A percentile compares a stretch with the other conserved stretches of the same genome.
These are phyloP conservation scores for Tilletia indica DNA, from an alignment of 1,284 basidiomycete species.

Conservation along the genomic window DNA sequence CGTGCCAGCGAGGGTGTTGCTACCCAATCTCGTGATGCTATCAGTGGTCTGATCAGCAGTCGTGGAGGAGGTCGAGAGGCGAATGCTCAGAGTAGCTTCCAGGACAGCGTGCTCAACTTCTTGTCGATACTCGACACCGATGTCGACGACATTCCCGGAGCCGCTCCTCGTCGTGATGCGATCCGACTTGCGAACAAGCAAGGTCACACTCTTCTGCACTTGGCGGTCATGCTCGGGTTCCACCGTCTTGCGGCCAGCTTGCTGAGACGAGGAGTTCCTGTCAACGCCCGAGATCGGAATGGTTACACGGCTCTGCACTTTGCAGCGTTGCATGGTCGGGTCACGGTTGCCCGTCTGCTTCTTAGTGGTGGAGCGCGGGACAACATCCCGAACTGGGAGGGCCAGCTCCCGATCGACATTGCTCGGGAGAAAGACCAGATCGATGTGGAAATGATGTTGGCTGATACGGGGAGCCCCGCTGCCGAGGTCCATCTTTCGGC, in stretches of 20 bases:
- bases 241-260: conserved; percentile 71
- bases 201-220: conserved; percentile 67
- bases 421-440: conserved; percentile 64
- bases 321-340: conserved; percentile 70
- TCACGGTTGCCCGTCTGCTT: conserved; percentile 69
- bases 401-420: conserved; percentile 77
- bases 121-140: conserved; percentile 67
- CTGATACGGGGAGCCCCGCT: conserved; percentile 30
- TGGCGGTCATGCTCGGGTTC: conserved; percentile 80
- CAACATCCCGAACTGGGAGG: conserved; percentile 72
- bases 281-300: conserved; percentile 82
- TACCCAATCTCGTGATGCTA: not conserved
- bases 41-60: conserved; percentile 4
- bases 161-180: conserved; percentile 37
- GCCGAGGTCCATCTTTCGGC: conserved; percentile 7
- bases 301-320: conserved; percentile 89
- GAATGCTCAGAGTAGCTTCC: conserved; percentile 59
- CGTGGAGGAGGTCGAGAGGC: not conserved
- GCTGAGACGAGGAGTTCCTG: conserved; percentile 69
- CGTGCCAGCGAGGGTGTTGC: not conserved
- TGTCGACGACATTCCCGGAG: conserved; percentile 18
- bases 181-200: conserved; percentile 58
- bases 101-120: conserved; percentile 75
- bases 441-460: conserved; percentile 58
- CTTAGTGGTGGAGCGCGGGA: conserved; percentile 75